Evolutionary conservation across 2,329 filamentous ascomycete species (phyloP), one percentile per base, ranked within the genome.

Genomic region (Stachybotrys elegans): DNA sequence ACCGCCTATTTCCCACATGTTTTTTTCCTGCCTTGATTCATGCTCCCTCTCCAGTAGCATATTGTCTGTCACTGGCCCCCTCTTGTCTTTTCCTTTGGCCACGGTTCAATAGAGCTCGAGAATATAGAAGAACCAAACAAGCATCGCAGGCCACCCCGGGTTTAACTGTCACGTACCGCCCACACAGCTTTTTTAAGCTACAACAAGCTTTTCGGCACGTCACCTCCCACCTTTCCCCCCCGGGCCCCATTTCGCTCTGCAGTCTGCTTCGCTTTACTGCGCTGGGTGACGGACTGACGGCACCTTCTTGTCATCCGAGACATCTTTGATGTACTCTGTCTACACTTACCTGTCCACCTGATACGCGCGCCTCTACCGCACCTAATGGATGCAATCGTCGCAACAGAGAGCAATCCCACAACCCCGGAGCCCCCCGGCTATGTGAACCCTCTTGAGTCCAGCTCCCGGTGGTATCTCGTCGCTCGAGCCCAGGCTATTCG

Each of bases 401-500:
- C 57, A 40, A 55, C 51, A 38, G 54, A 56, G 21, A 54, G 52
- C 53, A 55, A 57, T 32, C 59, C 57, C 20, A 60, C 59, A 38
- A 58, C 54, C 32, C 60, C 57, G 43, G 56, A 62, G 48, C 54
- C 59, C 42, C 54, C 55, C 46, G 67, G 65, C 37, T 72, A 73
- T 48, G 60, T 65, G 42, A 73, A 73, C 48, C 67, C 68, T 16
- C 63, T 72, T 38, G 68, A 72, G 46, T 53, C 54, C 36, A 67
- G 63, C 44, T 68, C 69, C 17, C 63, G 70, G 48, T 72, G 69
- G 70, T 61, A 64, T 39, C 60, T 73, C 43, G 56, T 56, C 27
- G 68, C 69, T 41, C 64, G 67, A 14, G 69, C 68, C 37, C 62
- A 68, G 40, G 66, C 69, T 35, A 60, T 72, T 40, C 68, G 70